Evolutionary conservation across 2,329 filamentous ascomycete genomes (phyloP).

Genomic region (Onygenales sp.): DNA sequence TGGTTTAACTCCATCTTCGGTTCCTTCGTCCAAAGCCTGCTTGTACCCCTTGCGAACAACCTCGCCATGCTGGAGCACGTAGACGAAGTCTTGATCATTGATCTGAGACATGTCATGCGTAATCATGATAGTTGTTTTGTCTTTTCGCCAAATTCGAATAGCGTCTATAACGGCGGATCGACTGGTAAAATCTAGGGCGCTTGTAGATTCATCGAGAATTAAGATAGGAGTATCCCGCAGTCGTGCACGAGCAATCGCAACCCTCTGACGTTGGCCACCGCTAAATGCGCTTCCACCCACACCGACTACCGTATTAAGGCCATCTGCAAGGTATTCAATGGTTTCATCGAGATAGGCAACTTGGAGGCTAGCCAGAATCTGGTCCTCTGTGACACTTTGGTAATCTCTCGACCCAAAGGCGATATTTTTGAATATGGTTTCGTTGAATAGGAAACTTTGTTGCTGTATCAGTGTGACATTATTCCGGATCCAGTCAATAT

Average conservation of each 20-base stretch:
- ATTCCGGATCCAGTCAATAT: conserved; percentile 62
- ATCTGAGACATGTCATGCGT: conserved; percentile 84
- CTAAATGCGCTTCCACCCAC: conserved; percentile 62
- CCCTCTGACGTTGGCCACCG: conserved; percentile 73
- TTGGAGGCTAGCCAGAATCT: conserved; percentile 54
- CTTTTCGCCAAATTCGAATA: conserved; percentile 65
- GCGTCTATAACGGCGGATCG: conserved; percentile 60
- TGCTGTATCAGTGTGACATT: conserved; percentile 80
- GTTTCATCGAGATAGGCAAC: conserved; percentile 61
- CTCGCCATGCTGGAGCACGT: conserved; percentile 61
- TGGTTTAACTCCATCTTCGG: conserved; percentile 16
- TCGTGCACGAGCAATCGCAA: conserved; percentile 69
- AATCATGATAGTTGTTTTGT: conserved; percentile 84
- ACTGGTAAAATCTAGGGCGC: conserved; percentile 69
- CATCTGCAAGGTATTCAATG: conserved; percentile 56
- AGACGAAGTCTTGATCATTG: conserved; percentile 61
- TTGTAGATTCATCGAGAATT: conserved; percentile 82
- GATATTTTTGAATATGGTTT: conserved; percentile 69
- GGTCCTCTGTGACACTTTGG: conserved; percentile 38
- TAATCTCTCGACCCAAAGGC: conserved; percentile 54
- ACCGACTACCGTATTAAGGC: conserved; percentile 63
- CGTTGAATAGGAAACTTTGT: conserved; percentile 68
- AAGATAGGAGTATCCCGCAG: conserved; percentile 70
- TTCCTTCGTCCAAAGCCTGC: conserved; percentile 38
- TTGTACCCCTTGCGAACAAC: conserved; percentile 62